Evolutionary conservation across 2,329 filamentous ascomycete genomes (phyloP), one percentile per base, ranked within the genome.

Genomic region (Alternaria gaisen): DNA sequence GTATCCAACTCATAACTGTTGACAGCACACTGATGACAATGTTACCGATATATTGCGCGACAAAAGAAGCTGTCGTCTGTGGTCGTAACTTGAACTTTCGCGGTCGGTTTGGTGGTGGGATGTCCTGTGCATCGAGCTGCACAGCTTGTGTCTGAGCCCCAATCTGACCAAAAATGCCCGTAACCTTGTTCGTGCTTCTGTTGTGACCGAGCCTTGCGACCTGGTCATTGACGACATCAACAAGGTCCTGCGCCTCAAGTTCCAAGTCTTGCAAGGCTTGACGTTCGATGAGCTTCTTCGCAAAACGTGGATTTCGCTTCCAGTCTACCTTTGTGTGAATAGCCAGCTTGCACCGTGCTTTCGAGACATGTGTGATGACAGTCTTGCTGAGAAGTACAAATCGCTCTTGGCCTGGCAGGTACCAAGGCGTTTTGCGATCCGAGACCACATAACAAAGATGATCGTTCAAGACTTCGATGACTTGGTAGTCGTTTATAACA

Each of bases 311-410:
- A 16, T 73, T 83, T 66, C 88, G 90, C 26, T 88, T 85, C 95
- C 95, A 98, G 69, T 93, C 91, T n/a, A 97, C 88, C 71, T 90
- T 91, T 54, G 90, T 91, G 79, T 92, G 97, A 43, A 98, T 87
- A 26, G 93, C 91, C 56, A 99, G 86, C 80, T 95, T 97, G 79
- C 93, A 97, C 77, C 91, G 93, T 12, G 92, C 93, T 80, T 98
- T 98, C 53, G 93, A 89, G 61, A 94, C 86, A 73, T 98, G 93
- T 3, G 95, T 97, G 64, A 99, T 95, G 65, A 97, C 93, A 64
- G 97, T 89, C 79, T 97, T 97, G 67, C 88, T 94, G 58, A 96
- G 87, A 22, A 97, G 83, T 69, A 90, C 90, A 80, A 98, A 97
- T 53, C 88, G 86, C 50, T 88, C 84, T 54, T 90, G 88, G 75